phyloP scores from a whole-genome alignment of 2,329 filamentous ascomycete genomes.

The Tolypocladium inflatum region DNA sequence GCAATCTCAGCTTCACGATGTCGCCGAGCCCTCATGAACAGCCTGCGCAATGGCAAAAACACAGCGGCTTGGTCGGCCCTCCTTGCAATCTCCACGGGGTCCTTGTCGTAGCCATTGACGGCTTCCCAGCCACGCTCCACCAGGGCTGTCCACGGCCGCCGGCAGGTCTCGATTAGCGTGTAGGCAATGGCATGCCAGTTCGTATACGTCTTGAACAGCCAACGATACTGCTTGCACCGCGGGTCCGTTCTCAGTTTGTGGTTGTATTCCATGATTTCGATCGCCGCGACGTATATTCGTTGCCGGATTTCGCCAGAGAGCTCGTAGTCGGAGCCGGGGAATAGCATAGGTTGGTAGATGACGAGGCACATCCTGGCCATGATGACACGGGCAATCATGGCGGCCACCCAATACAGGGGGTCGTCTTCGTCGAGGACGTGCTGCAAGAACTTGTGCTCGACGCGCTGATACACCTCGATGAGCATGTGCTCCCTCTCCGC shows the following conservation, averaged over 20 bases:
- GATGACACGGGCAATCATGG: constrained; percentile 59
- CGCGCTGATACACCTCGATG: constrained; percentile 39
- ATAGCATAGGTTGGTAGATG: constrained; percentile 64
- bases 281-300: constrained; percentile 59
- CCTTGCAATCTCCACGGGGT: constrained; percentile 33
- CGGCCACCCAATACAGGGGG: constrained; percentile 57
- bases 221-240: constrained; percentile 34
- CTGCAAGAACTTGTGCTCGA: constrained; percentile 45
- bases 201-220: constrained; percentile 41
- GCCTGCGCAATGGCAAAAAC: constrained; percentile 43
- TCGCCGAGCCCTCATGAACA: constrained; percentile 41
- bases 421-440: constrained; percentile 38
- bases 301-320: constrained; percentile 55
- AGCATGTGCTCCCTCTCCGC: constrained; percentile 34
- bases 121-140: constrained; percentile 41
- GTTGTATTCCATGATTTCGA: constrained; percentile 65
- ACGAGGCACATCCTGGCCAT: constrained; percentile 72
- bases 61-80: constrained; percentile 37
- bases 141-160: constrained; percentile 38
- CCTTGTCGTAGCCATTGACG: constrained; percentile 27
- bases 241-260: constrained; percentile 54
- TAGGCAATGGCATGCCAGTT: constrained; percentile 44
- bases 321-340: constrained; percentile 43
- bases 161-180: constrained; percentile 34
- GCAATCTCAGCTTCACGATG: constrained; percentile 42